Base-by-base conservation (phyloP, 345 rosid genomes). In the Salix koriyanagi region DNA sequence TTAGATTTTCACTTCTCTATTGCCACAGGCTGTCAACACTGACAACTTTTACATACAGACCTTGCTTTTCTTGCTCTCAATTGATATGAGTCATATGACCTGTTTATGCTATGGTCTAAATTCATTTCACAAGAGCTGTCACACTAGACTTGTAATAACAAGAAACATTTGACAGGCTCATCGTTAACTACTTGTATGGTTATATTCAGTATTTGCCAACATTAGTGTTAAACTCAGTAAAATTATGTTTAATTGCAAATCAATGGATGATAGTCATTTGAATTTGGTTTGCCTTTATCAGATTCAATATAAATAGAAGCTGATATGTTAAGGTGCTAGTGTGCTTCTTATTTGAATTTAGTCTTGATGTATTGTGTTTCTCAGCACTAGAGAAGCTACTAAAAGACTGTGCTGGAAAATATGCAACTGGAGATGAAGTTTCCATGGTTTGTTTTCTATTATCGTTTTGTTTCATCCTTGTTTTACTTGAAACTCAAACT, bases 401-500 rank as follows among this genome's bases (percentile, higher is more conserved):
- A 68, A 87, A 80, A 75, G 87, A 72, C 74, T 86, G 72, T 48
- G 83, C 95, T 76, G 92, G 98, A 70, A 88, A 80, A 83, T 91
- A 88, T 82, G 97, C 97, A 0, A 90, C 89, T 36, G 95, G 94
- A 66, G 91, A 90, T 78, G 90, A 89, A 81, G 85, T 91, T 86
- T 88, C 7, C 76, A 73, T 90, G 97, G 97, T 89, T 76, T 72
- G 80, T 73, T 73, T 71, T 77, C 34, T 19, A 36, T 32, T 30
- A 6, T 16, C 14, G 15, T 66, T 15, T 30, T 18, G 5, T 44
- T 48, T 74, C 82, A 58, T 77, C 61, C 56, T 18, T 32, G 28
- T 76, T 41, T 67, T 7, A 5, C 3, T 23, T 56, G n/a, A 30
- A 1, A 15, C 10, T 28, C 7, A 7, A 39, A 11, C 70, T 67